A percentile compares a stretch with the other conserved stretches of the same genome.
phyloP scores from a whole-genome alignment of 345 rosid genomes.

The Orychophragmus violaceus region DNA sequence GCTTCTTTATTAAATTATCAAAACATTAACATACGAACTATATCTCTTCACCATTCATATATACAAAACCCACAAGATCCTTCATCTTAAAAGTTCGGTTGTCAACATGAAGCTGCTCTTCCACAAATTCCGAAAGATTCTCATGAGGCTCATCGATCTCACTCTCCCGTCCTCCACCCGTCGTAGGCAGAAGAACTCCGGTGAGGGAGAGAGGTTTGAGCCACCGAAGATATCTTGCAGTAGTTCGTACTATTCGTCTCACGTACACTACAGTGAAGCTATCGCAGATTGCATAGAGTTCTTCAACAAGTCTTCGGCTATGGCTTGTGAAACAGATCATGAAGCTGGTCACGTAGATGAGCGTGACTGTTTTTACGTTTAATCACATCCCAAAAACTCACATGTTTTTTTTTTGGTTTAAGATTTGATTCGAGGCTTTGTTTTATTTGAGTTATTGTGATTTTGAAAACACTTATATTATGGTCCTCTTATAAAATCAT shows the following conservation, averaged over 20 bases:
- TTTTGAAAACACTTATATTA: conserved; percentile 1
- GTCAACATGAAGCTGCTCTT: conserved; percentile 73
- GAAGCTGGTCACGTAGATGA: conserved; percentile 46
- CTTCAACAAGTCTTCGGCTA: conserved; percentile 75
- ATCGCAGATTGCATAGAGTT: conserved; percentile 97
- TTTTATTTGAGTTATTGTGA: conserved; percentile 1
- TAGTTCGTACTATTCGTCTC: conserved; percentile 73
- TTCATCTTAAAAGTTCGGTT: not conserved
- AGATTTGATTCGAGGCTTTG: conserved; percentile 11
- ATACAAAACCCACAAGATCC: conserved; percentile 21
- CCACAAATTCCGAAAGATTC: conserved; percentile 55
- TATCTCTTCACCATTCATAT: conserved; percentile 43
- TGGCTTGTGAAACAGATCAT: conserved; percentile 44
- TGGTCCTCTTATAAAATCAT: not conserved
- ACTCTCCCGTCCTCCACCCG: conserved; percentile 38
- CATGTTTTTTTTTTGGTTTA: not conserved
- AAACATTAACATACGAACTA: conserved; percentile 30
- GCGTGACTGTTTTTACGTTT: conserved; percentile 37
- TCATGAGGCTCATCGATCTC: conserved; percentile 51
- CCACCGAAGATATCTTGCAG: conserved; percentile 87
- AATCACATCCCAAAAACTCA: not conserved
- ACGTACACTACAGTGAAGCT: conserved; percentile 71
- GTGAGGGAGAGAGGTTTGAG: conserved; percentile 41
- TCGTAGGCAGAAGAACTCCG: conserved; percentile 3
- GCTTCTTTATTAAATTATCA: conserved; percentile 1